Percentiles rank a stretch among this genome's conserved stretches.
Evolutionary conservation across 768 basidiomycete species (phyloP).

Genomic region (Psilocybe subaeruginosa): DNA sequence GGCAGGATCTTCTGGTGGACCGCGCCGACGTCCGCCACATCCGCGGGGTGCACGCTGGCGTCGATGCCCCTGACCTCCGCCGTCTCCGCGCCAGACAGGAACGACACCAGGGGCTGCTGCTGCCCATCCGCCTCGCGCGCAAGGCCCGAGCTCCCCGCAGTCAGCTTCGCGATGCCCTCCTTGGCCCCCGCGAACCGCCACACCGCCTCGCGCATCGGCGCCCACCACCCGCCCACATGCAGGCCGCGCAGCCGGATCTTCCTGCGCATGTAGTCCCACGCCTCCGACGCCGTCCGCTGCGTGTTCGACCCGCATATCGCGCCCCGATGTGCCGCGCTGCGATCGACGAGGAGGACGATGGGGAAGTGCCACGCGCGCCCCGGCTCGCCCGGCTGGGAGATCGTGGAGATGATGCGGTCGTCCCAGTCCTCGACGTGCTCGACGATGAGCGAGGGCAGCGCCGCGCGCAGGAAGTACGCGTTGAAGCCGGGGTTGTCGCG

Average conservation of each 20-base stretch:
- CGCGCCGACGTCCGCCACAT: constrained; percentile 21
- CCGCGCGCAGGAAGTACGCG: constrained; percentile 72
- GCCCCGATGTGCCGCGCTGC: constrained; percentile 78
- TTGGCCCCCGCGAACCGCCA: constrained; percentile 63
- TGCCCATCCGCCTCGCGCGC: background rate
- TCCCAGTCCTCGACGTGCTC: constrained; percentile 75
- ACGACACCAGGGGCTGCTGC: constrained; percentile 4
- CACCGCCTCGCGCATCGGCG: constrained; percentile 66
- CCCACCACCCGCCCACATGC: constrained; percentile 74
- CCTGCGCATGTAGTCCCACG: constrained; percentile 54
- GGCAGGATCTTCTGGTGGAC: constrained; percentile 34
- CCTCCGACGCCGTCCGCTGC: constrained; percentile 74
- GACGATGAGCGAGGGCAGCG: constrained; percentile 70
- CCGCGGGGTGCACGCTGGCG: background rate
- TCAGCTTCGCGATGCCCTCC: constrained; percentile 15
- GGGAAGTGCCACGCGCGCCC: constrained; percentile 74
- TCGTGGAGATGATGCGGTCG: constrained; percentile 51
- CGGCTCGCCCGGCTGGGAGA: constrained; percentile 15
- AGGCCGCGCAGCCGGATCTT: constrained; percentile 37
- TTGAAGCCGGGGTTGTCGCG: constrained; percentile 82
- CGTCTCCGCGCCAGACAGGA: constrained; percentile 8
- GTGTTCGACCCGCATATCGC: constrained; percentile 61
- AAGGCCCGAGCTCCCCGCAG: background rate
- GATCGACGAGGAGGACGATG: constrained; percentile 67
- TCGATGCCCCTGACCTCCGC: constrained; percentile 18